phyloP scores from a whole-genome alignment of 306 rosid species.

The Psophocarpus tetragonolobus region DNA sequence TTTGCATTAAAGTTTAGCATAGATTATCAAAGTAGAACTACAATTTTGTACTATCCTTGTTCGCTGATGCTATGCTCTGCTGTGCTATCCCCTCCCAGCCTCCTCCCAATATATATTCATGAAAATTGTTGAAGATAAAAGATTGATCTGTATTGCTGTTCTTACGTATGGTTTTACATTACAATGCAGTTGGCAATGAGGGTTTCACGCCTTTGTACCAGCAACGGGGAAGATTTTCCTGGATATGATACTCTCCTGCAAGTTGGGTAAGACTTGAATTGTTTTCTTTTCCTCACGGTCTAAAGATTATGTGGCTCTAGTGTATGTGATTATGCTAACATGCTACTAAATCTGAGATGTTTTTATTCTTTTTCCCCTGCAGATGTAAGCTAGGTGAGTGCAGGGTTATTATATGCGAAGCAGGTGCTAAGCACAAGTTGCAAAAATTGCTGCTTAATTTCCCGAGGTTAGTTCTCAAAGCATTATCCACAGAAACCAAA shows the following conservation, averaged over 20 bases:
- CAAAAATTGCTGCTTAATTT: slow-evolving; percentile 92
- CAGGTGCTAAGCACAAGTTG: slow-evolving; percentile 86
- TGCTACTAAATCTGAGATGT: neutral
- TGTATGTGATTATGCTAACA: no score
- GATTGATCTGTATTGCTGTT: slow-evolving; percentile 10
- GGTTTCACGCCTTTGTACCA: slow-evolving; percentile 64
- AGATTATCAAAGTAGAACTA: neutral
- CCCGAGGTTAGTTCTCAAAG: slow-evolving; percentile 67
- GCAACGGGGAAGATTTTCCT: slow-evolving; percentile 81
- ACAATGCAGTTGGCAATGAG: slow-evolving; percentile 74
- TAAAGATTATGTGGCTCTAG: no score
- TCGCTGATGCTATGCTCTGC: neutral
- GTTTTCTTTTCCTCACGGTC: neutral
- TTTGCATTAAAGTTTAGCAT: neutral
- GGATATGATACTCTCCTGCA: slow-evolving; percentile 79
- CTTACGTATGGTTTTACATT: slow-evolving; percentile 39
- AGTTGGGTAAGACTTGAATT: slow-evolving; percentile 73
- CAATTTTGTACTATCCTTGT: neutral
- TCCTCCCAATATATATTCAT: neutral
- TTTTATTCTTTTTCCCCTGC: slow-evolving; percentile 27
- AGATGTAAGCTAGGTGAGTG: slow-evolving; percentile 91
- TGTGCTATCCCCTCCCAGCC: neutral
- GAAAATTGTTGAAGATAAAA: neutral
- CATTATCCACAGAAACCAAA: neutral
- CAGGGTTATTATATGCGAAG: slow-evolving; percentile 80